Percentiles rank a stretch among this genome's conserved stretches.
Conservation (phyloP, 2,329 filamentous ascomycete species). For the Trichoderma asperellum region DNA sequence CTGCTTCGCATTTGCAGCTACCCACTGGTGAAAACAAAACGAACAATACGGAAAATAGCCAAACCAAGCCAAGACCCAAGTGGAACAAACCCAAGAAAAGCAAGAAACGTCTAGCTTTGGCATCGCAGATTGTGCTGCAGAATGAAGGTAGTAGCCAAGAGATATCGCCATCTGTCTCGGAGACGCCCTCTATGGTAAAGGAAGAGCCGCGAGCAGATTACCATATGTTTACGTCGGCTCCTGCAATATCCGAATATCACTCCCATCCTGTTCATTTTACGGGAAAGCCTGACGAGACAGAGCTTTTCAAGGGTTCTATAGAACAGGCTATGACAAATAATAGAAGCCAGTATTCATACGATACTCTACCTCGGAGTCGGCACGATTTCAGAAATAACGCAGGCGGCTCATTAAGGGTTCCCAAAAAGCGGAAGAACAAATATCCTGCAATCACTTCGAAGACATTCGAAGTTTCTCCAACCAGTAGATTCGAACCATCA, state of each 20-base stretch:
- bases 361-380: constrained; percentile 28
- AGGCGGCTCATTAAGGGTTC: constrained; percentile 43
- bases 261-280: constrained; percentile 15
- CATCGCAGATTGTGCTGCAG: neutral
- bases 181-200: neutral
- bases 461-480: constrained; percentile 18
- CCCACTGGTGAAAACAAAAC: neutral
- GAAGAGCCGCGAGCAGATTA: neutral
- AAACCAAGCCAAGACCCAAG: constrained; percentile 24
- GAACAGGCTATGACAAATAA: neutral
- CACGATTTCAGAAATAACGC: constrained; percentile 37
- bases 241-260: neutral
- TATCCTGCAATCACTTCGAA: constrained; percentile 4
- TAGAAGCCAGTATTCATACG: constrained; percentile 12
- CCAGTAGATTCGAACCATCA: constrained; percentile 5
- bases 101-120: constrained; percentile 33
- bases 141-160: constrained; percentile 5
- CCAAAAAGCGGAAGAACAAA: constrained; percentile 38
- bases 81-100: constrained; percentile 33
- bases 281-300: constrained; percentile 30
- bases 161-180: neutral
- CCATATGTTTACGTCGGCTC: neutral
- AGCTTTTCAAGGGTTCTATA: neutral
- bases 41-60: neutral
- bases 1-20: neutral